Evolutionary conservation across 371 early-diverging fungal species (phyloP), one percentile per base, ranked within the genome.

Genomic region (Zychaea mexicana): DNA sequence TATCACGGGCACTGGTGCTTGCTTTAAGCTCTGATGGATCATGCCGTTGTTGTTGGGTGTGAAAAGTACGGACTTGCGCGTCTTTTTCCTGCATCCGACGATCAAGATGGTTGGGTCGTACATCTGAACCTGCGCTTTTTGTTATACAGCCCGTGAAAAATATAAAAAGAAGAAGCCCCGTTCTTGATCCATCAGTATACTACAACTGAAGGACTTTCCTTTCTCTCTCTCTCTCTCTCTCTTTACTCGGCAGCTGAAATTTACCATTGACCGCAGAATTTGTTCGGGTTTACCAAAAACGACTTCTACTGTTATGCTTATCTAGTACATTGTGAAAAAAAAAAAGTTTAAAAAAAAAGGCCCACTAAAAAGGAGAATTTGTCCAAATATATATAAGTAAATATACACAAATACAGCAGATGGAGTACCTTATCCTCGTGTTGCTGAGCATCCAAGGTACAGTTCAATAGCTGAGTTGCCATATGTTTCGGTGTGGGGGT

Each of bases 21-120:
- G 60, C 24, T 60, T 59, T 10, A 65, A 19, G 21, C 65, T 60
- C 3, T 54, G 28, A 45, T 65, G 30, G 27, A 60, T 65, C 60
- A 46, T 42, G 15, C 22, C 53, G 12, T 61, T 53, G 52, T 61
- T 39, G 33, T 61, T 24, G 28, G 49, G 38, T 17, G 59, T 27
- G 27, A 53, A 36, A 52, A 52, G 36, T 26, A 24, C 24, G 13
- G 52, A 26, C 36, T 38, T 61, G 26, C 54, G 26, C n/a, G 28
- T 10, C 19, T 60, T 60, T 53, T 61, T 61, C 32, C 53, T 21
- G 15, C 46, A 61, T 24, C 62, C 62, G 3, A 61, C 65, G 32
- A 65, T 55, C 39, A 65, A 36, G 21, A 65, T 54, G 12, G 60
- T 60, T 12, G 65, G 65, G 15, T 65, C 60, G 36, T 65, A 59